Conservation (phyloP, 2,329 filamentous ascomycete species). For the Aspergillus brasiliensis region DNA sequence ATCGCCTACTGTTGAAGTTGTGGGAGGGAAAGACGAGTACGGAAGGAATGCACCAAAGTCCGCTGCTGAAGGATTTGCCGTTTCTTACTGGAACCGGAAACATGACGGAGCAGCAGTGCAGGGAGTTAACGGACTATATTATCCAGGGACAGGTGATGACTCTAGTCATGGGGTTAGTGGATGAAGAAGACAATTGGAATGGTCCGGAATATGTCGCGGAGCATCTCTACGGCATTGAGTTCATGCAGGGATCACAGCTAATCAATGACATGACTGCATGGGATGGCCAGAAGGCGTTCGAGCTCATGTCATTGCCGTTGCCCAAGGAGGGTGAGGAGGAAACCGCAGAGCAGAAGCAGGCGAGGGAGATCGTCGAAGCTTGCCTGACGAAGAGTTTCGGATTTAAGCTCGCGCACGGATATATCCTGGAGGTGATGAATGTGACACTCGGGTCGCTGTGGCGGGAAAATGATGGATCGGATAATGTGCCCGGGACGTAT, state of each 20-base stretch:
- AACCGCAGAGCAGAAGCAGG: slow-evolving; percentile 2
- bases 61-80: background rate
- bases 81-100: background rate
- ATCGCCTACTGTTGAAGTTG: slow-evolving; percentile 4
- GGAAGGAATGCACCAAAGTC: slow-evolving; percentile 1
- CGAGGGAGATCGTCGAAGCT: slow-evolving; percentile 2
- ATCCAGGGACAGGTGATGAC: slow-evolving; percentile 8
- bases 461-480: background rate
- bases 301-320: slow-evolving; percentile 6
- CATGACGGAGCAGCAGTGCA: background rate
- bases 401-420: slow-evolving; percentile 8
- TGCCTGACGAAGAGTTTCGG: slow-evolving; percentile 5
- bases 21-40: slow-evolving; percentile 6
- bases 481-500: slow-evolving; percentile 4
- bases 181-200: slow-evolving; percentile 5
- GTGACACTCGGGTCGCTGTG: slow-evolving; percentile 7
- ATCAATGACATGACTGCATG: slow-evolving; percentile 5
- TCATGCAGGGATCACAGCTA: slow-evolving; percentile 7
- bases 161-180: slow-evolving; percentile 5
- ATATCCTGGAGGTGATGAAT: background rate
- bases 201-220: slow-evolving; percentile 1
- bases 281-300: slow-evolving; percentile 8
- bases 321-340: slow-evolving; percentile 3
- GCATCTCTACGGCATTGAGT: slow-evolving; percentile 7
- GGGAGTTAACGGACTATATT: slow-evolving; percentile 7